phyloP scores from a whole-genome alignment of 208 protist species.

The Kentomonas sorsogonicus region DNA sequence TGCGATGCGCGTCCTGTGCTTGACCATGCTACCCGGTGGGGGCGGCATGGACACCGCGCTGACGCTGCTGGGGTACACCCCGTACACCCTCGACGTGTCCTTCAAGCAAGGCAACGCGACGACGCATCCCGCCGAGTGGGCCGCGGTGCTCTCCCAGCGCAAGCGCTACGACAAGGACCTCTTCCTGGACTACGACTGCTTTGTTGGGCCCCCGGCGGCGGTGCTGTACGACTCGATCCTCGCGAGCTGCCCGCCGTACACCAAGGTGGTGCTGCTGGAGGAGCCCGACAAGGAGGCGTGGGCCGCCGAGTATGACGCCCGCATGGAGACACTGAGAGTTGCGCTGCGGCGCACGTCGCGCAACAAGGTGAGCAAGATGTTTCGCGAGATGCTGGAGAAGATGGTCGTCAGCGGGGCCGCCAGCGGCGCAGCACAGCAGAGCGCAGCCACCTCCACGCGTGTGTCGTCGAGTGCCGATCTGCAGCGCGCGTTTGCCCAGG shows the following conservation, averaged over 20 bases:
- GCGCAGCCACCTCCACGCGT: neutral
- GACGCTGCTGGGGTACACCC: slow-evolving; percentile 51
- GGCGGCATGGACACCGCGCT: slow-evolving; percentile 50
- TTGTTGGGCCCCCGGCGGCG: slow-evolving; percentile 51
- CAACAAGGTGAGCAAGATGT: slow-evolving; percentile 35
- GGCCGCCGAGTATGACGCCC: slow-evolving; percentile 25
- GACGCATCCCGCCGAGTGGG: slow-evolving; percentile 46
- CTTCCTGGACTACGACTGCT: slow-evolving; percentile 46
- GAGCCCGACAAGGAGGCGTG: slow-evolving; percentile 53
- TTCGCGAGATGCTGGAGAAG: slow-evolving; percentile 46
- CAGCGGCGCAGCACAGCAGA: no score
- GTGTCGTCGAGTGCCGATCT: neutral
- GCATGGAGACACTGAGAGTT: slow-evolving; percentile 24
- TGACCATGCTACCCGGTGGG: slow-evolving; percentile 64
- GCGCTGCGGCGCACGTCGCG: slow-evolving; percentile 15
- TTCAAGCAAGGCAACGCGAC: slow-evolving; percentile 47
- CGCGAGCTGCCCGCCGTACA: slow-evolving; percentile 52
- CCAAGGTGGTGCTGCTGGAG: slow-evolving; percentile 72
- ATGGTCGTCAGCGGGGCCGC: slow-evolving; percentile 36
- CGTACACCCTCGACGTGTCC: slow-evolving; percentile 48
- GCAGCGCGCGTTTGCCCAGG: neutral
- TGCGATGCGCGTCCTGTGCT: slow-evolving; percentile 56
- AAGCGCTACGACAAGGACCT: slow-evolving; percentile 27
- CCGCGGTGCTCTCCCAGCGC: slow-evolving; percentile 26
- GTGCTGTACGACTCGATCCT: slow-evolving; percentile 56